These are phyloP conservation scores for Knufia petricola DNA, from an alignment of 2,329 filamentous ascomycete species.

Conservation along the genomic window DNA sequence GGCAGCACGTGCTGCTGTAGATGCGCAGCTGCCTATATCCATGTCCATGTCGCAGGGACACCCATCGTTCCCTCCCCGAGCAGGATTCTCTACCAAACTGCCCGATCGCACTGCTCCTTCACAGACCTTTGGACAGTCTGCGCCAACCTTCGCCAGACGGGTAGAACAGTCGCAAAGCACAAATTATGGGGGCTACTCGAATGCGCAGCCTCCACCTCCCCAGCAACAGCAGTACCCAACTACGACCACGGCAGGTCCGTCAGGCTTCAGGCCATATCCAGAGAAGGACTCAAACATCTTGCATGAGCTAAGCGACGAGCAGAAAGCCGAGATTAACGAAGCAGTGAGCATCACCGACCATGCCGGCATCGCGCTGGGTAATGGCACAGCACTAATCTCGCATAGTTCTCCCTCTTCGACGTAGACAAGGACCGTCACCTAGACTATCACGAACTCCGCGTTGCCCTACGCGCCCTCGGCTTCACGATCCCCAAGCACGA, in stretches of 20 bases:
- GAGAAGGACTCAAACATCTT: constrained; percentile 41
- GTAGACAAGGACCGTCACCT: constrained; percentile 89
- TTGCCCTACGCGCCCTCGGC: constrained; percentile 88
- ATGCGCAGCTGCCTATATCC: constrained; percentile 4
- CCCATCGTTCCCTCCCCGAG: constrained; percentile 47
- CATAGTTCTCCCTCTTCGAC: constrained; percentile 86
- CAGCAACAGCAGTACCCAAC: constrained; percentile 34
- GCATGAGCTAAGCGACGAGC: constrained; percentile 66
- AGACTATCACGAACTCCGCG: constrained; percentile 97
- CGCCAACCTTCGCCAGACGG: constrained; percentile 15
- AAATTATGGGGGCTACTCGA: constrained; percentile 9
- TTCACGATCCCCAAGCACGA: constrained; percentile 84
- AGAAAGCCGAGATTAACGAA: constrained; percentile 86
- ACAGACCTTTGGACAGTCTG: constrained; percentile 31
- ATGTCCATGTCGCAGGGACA: constrained; percentile 25
- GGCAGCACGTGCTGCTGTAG: neutral
- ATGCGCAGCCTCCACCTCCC: constrained; percentile 19
- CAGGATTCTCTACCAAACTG: constrained; percentile 45
- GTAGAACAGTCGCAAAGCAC: constrained; percentile 1
- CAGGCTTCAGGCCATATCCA: constrained; percentile 31
- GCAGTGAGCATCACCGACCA: constrained; percentile 57
- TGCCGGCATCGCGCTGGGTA: neutral
- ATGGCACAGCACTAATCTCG: too few relatives aligned
- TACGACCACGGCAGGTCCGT: constrained; percentile 33
- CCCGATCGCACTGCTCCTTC: constrained; percentile 35